Percentiles rank a stretch among this genome's conserved stretches.
Evolutionary conservation across 2,329 filamentous ascomycete genomes (phyloP).

Genomic region (Nemania diffusa): DNA sequence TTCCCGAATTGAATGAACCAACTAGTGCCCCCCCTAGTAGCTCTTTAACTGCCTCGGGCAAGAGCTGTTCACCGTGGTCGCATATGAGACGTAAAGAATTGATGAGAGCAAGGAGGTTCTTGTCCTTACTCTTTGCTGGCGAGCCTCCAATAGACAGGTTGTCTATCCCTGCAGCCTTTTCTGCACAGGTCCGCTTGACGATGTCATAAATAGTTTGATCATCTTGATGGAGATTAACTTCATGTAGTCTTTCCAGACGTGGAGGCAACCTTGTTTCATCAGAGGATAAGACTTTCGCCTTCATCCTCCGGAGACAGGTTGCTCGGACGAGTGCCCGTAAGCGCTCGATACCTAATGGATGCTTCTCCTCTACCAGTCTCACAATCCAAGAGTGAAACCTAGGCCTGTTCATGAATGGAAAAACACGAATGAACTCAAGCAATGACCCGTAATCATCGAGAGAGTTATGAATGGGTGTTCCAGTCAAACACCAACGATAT

Average conservation of each 20-base stretch:
- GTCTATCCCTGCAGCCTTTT: background rate
- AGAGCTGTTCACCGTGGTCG: conserved; percentile 9
- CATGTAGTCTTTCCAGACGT: conserved; percentile 21
- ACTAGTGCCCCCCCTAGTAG: background rate
- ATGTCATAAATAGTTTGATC: conserved; percentile 8
- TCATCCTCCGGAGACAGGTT: conserved; percentile 49
- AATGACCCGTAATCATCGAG: conserved; percentile 55
- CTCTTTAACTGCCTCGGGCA: background rate
- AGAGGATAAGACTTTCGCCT: conserved; percentile 22
- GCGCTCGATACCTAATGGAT: background rate
- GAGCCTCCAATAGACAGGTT: background rate
- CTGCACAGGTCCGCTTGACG: background rate
- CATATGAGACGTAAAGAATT: conserved; percentile 7
- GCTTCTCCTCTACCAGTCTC: background rate
- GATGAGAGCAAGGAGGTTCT: conserved; percentile 6
- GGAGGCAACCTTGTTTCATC: conserved; percentile 36
- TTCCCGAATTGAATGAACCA: background rate
- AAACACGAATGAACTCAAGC: conserved; percentile 48
- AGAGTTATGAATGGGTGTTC: conserved; percentile 55
- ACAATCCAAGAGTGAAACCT: conserved; percentile 16
- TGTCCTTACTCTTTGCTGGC: background rate
- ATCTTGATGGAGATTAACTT: background rate
- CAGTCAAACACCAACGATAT: conserved; percentile 54
- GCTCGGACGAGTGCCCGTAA: conserved; percentile 26
- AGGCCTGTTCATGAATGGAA: conserved; percentile 31